Evolutionary conservation across 331 rosid genomes (phyloP).

Genomic region (Erythrophleum ivorense): DNA sequence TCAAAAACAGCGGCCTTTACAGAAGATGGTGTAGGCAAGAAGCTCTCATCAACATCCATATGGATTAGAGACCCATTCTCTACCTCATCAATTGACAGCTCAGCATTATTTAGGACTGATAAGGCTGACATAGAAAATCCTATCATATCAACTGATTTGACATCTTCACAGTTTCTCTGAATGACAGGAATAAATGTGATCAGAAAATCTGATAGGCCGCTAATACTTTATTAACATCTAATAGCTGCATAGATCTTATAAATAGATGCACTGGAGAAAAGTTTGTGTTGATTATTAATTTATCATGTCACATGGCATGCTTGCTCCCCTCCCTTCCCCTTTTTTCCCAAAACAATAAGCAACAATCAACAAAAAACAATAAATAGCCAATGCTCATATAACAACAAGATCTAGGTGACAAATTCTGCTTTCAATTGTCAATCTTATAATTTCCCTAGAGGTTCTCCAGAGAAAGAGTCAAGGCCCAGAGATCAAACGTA

Average conservation of each 20-base stretch:
- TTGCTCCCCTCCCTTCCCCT: neutral
- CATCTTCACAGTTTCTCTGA: constrained; percentile 70
- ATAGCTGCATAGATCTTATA: constrained; percentile 1
- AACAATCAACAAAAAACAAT: constrained; percentile 14
- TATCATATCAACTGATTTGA: constrained; percentile 69
- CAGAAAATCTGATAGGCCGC: constrained; percentile 37
- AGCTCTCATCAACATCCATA: constrained; percentile 93
- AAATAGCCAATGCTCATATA: neutral
- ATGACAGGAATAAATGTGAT: constrained; percentile 43
- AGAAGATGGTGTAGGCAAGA: constrained; percentile 76
- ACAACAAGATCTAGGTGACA: neutral
- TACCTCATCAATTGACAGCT: constrained; percentile 69
- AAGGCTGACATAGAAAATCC: constrained; percentile 78
- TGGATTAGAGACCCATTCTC: constrained; percentile 70
- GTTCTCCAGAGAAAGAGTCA: constrained; percentile 1
- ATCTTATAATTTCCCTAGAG: neutral
- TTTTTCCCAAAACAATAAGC: neutral
- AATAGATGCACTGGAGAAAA: neutral
- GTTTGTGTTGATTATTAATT: neutral
- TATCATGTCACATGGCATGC: neutral
- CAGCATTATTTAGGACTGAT: constrained; percentile 74
- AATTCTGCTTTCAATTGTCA: constrained; percentile 26
- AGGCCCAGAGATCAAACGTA: neutral
- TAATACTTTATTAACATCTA: constrained; percentile 32
- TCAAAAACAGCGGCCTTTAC: constrained; percentile 94